Conservation (phyloP, 1,139 yeast species). For the Saccharomyces hybrid region DNA sequence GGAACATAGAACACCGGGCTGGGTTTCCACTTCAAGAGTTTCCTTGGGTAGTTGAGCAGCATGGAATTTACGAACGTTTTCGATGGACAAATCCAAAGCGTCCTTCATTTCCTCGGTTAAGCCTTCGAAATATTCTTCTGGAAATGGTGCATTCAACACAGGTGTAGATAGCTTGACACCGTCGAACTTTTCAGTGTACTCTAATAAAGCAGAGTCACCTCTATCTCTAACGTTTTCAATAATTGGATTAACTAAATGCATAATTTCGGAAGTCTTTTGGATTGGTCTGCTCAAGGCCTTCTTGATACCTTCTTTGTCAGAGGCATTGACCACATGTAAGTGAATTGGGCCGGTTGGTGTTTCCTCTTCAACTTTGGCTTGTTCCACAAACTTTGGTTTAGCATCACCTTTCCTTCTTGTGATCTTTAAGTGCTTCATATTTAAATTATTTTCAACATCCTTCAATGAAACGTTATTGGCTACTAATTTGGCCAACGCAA, state of each 20-base stretch:
- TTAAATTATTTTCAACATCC: slow-evolving; percentile 79
- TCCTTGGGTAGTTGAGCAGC: slow-evolving; percentile 76
- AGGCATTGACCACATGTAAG: slow-evolving; percentile 54
- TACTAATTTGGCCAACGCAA: slow-evolving; percentile 80
- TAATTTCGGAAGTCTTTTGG: slow-evolving; percentile 82
- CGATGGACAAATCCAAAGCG: slow-evolving; percentile 84
- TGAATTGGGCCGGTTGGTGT: slow-evolving; percentile 38
- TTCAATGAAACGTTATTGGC: slow-evolving; percentile 70
- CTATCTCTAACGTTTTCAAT: slow-evolving; percentile 63
- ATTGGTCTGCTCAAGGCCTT: slow-evolving; percentile 77
- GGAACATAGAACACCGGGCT: slow-evolving; percentile 89
- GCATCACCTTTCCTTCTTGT: slow-evolving; percentile 96
- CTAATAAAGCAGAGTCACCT: slow-evolving; percentile 83
- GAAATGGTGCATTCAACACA: slow-evolving; percentile 78
- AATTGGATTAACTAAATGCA: slow-evolving; percentile 87
- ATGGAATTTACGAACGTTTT: slow-evolving; percentile 86
- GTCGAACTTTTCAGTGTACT: slow-evolving; percentile 84
- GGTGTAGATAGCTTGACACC: slow-evolving; percentile 68
- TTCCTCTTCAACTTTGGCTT: slow-evolving; percentile 15
- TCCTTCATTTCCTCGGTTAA: slow-evolving; percentile 68
- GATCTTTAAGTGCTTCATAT: slow-evolving; percentile 74
- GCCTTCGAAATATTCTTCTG: slow-evolving; percentile 52
- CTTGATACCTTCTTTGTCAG: slow-evolving; percentile 40
- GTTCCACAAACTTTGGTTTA: slow-evolving; percentile 57
- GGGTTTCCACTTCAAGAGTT: slow-evolving; percentile 78